Base-by-base conservation (phyloP, 2,329 filamentous ascomycete species). In the Monosporascus sp. region DNA sequence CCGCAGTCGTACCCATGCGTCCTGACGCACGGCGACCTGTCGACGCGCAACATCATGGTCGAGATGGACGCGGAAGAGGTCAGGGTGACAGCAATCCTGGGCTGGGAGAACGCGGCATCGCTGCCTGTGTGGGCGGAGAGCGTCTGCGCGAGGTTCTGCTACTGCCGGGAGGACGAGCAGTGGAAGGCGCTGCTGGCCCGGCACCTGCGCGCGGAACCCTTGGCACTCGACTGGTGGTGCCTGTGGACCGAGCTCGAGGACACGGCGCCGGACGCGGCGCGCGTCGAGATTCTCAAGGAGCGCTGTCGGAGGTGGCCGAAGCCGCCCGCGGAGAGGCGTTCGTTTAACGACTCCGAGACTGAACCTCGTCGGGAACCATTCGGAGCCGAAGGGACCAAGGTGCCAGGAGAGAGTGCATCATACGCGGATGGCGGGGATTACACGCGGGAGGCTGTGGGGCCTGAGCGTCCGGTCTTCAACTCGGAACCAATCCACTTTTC, bases 1-100 rank as follows among this genome's bases (percentile, higher is more conserved):
- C 64, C 63, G 1, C 53, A 57, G 31, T 62, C 60, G 0, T 50
- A 56, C 3, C 60, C 63, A 1, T 64, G 57, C 39, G 56, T 62
- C 1, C 51, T 67, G 18, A 66, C 65, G 18, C 65, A 67, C 39
- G 65, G 65, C 31, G 61, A 67, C 48, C 46, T 67, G 41, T 65
- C 63, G 9, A 54, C 51, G 24, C 31, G 49, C 14, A 65, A 66
- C 48, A 59, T 67, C 8, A 27, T 61, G 18, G 51, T 65, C 3
- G 50, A 50, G 44, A 49, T 20, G 31, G 22, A 46, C 11, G 11
- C 22, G 43, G 43, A 46, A n/a, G 43, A 15, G 24, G 57, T 57
- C 5, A 48, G 18, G 14, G 62, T 66, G 0, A 48, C 55, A 7
- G 57, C 56, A 3, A 62, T 65, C 18, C 49, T 57, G n/a, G 62